These are phyloP conservation scores for Chaetomiaceae sp. DNA, from an alignment of 2,329 filamentous ascomycete genomes.

Conservation along the genomic window DNA sequence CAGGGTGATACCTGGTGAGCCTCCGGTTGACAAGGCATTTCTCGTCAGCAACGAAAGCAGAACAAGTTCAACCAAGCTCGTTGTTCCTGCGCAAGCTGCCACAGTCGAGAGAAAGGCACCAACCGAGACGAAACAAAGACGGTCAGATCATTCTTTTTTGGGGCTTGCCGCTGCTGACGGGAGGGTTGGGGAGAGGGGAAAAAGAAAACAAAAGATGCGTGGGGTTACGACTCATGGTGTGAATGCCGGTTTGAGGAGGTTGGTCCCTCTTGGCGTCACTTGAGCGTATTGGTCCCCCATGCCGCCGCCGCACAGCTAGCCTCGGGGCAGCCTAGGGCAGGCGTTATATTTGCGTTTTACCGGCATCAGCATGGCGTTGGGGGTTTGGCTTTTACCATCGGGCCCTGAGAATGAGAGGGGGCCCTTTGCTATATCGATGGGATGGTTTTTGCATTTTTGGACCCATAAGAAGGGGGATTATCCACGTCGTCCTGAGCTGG, in stretches of 20 bases:
- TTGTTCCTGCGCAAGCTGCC: slow-evolving; percentile 5
- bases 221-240: background rate
- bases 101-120: slow-evolving; percentile 9
- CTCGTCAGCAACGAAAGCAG: slow-evolving; percentile 13
- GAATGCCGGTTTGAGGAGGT: background rate
- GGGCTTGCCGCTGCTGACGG: slow-evolving; percentile 1
- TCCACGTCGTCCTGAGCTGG: background rate
- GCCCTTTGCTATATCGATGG: background rate
- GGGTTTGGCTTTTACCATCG: slow-evolving; percentile 25
- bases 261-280: background rate
- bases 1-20: slow-evolving; percentile 30
- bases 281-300: background rate
- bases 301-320: slow-evolving; percentile 2
- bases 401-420: slow-evolving; percentile 26
- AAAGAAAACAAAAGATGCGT: background rate
- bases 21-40: slow-evolving; percentile 16
- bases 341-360: slow-evolving; percentile 28
- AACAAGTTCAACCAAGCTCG: background rate
- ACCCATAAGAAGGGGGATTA: background rate
- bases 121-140: slow-evolving; percentile 22
- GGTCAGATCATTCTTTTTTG: slow-evolving; percentile 18
- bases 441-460: slow-evolving; percentile 9
- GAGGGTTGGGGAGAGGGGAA: background rate
- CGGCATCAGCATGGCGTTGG: slow-evolving; percentile 38
- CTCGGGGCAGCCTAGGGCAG: background rate